phyloP scores from a whole-genome alignment of 1,139 yeast species.

The Kodamaea derodonti region DNA sequence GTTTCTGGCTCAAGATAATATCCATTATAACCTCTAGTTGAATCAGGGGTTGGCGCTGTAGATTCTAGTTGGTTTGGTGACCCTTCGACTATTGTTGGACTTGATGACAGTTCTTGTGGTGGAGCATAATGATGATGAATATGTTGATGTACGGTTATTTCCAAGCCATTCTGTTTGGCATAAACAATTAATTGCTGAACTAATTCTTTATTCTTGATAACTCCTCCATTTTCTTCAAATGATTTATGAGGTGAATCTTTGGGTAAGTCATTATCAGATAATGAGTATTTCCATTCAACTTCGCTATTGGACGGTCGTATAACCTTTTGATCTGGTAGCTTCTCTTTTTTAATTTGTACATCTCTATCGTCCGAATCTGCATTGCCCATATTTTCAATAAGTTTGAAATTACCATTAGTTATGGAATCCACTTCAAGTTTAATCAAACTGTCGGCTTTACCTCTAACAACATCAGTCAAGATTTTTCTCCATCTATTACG shows the following conservation, averaged over 20 bases:
- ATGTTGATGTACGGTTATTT: conserved; percentile 79
- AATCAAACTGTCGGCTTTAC: conserved; percentile 42
- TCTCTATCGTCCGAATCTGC: not conserved
- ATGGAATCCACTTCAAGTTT: conserved; percentile 34
- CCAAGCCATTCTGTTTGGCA: conserved; percentile 58
- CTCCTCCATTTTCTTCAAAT: conserved; percentile 33
- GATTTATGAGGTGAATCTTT: conserved; percentile 10
- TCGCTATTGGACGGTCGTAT: conserved; percentile 8
- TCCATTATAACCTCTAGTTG: conserved; percentile 4
- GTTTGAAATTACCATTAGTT: conserved; percentile 21
- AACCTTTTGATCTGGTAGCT: not conserved
- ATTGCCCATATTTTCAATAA: conserved; percentile 6
- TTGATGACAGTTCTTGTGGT: conserved; percentile 6
- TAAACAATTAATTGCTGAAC: conserved; percentile 57
- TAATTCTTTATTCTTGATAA: conserved; percentile 46
- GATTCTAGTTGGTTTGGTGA: not conserved
- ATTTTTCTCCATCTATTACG: conserved; percentile 90
- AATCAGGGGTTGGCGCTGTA: not conserved
- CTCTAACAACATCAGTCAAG: conserved; percentile 69
- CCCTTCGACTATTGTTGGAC: not conserved
- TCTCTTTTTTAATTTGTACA: not conserved
- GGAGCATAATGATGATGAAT: conserved; percentile 66
- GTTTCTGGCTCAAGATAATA: conserved; percentile 50
- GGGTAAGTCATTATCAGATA: conserved; percentile 13
- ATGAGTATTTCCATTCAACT: conserved; percentile 34